Percentiles rank a stretch among this genome's conserved stretches.
phyloP scores from a whole-genome alignment of 108 stramenopile genomes.

The Thalassiosira profunda region DNA sequence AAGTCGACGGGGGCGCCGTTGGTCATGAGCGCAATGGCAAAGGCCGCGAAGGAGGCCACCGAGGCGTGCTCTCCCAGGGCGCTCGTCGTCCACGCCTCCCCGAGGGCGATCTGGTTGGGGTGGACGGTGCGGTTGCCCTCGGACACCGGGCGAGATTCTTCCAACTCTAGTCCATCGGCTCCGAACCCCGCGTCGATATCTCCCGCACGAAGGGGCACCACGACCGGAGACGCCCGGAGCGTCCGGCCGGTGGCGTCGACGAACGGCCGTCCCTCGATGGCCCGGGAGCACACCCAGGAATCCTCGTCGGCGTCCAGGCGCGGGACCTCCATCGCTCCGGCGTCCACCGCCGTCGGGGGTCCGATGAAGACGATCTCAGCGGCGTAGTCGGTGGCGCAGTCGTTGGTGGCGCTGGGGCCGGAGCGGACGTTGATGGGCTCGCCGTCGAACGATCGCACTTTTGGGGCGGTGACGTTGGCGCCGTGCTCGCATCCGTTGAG shows the following conservation, averaged over 20 bases:
- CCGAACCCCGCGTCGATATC: constrained; percentile 11
- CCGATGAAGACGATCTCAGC: constrained; percentile 13
- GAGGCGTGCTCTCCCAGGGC: constrained; percentile 69
- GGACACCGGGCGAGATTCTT: neutral
- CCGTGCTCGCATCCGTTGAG: constrained; percentile 13
- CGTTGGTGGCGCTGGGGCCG: neutral
- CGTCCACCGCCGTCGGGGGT: neutral
- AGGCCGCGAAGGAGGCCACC: constrained; percentile 69
- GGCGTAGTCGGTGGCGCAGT: constrained; percentile 23
- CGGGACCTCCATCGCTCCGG: neutral
- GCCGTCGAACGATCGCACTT: neutral
- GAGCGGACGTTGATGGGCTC: neutral
- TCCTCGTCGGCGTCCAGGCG: neutral
- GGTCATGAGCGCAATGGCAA: constrained; percentile 69
- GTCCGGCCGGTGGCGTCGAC: constrained; percentile 46
- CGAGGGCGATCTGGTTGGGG: constrained; percentile 26
- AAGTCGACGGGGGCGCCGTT: constrained; percentile 60
- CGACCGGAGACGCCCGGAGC: constrained; percentile 33
- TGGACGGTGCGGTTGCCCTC: constrained; percentile 5
- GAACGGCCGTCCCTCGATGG: constrained; percentile 57
- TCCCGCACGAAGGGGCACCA: neutral
- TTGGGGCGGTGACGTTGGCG: constrained; percentile 14
- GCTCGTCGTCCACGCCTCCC: constrained; percentile 56
- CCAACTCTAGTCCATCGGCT: constrained; percentile 5
- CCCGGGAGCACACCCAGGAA: constrained; percentile 10